Base-by-base conservation (phyloP, 2,329 filamentous ascomycete species). In the Curvularia sp. region DNA sequence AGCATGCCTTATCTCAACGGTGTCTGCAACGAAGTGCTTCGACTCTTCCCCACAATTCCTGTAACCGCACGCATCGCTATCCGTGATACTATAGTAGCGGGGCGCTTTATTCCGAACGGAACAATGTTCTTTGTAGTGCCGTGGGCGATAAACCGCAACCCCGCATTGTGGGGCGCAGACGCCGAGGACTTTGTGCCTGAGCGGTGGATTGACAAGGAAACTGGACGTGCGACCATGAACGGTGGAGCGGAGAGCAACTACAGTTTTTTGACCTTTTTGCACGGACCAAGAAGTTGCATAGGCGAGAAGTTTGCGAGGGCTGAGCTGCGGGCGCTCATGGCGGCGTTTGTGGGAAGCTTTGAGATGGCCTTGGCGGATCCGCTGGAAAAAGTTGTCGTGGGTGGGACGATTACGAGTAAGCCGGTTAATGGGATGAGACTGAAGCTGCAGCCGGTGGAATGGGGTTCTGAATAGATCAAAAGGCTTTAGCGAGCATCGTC, bases 1-100 rank as follows among this genome's bases (percentile, higher is more conserved):
- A 70, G 67, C n/a, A 72, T 82, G 23, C 79, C 79, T 1, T 77
- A 79, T 59, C 75, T 82, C 13, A 80, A 81, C 59, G 79, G 74
- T 18, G 78, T 82, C 60, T 80, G 78, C 70, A 79, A 80, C 63
- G 80, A 79, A 65, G 70, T 72, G 18, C 68, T 77, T 1, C 76
- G 77, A 23, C 61, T 79, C 10, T 79, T 70, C 59, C 77, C 77
- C 9, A 76, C 75, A 2, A 72, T 79, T n/a, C 75, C 77, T 10
- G 60, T 73, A 13, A 68, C 71, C 2, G 60, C 71, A 10, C 75
- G 77, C 34, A 45, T 71, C 41, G 64, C 75, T 6, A 63, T 70
- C 8, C 71, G 73, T 21, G 65, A 74, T 50, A 78, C 76, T 10
- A 63, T 60, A 5, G 65, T 79, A 28, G 63, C 60, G 27, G 74